Evolutionary conservation across 352 stramenopile genomes (phyloP).

Genomic region (Globisporangium acanthophoron): DNA sequence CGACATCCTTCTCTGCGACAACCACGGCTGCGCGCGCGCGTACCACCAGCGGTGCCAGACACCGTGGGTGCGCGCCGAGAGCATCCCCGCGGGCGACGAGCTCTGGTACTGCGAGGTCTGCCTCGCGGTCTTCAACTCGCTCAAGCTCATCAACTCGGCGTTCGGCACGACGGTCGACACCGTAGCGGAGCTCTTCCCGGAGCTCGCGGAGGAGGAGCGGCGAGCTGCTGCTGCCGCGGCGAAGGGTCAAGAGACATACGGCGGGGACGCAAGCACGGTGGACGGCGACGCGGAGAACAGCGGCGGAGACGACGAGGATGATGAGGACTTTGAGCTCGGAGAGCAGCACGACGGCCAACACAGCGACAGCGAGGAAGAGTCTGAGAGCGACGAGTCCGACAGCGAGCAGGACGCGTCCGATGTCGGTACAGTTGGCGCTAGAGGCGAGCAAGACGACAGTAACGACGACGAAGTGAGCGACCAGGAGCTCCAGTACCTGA

Average conservation of each 20-base stretch:
- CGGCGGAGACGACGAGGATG: slow-evolving; percentile 23
- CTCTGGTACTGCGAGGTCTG: slow-evolving; percentile 83
- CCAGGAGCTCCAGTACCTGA: slow-evolving; percentile 41
- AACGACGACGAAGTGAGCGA: slow-evolving; percentile 18
- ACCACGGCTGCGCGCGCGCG: slow-evolving; percentile 57
- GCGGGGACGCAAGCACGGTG: background rate
- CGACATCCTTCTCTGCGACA: slow-evolving; percentile 84
- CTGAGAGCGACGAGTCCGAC: slow-evolving; percentile 1
- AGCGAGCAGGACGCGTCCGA: background rate
- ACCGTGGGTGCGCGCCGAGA: slow-evolving; percentile 44
- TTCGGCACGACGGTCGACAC: slow-evolving; percentile 69
- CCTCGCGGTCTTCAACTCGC: slow-evolving; percentile 65
- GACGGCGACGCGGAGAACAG: slow-evolving; percentile 9
- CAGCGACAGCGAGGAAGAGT: slow-evolving; percentile 15
- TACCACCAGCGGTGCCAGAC: slow-evolving; percentile 81
- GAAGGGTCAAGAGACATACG: background rate
- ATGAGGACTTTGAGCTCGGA: slow-evolving; percentile 47
- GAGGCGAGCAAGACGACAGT: slow-evolving; percentile 7
- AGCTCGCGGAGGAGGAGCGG: slow-evolving; percentile 31
- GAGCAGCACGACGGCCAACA: slow-evolving; percentile 21
- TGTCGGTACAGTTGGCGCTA: background rate
- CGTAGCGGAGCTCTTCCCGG: slow-evolving; percentile 35
- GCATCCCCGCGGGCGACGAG: slow-evolving; percentile 59
- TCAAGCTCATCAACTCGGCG: slow-evolving; percentile 77
- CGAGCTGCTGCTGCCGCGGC: slow-evolving; percentile 3